Conservation (phyloP, 2,329 filamentous ascomycete genomes). For the Calonectria hongkongensis region DNA sequence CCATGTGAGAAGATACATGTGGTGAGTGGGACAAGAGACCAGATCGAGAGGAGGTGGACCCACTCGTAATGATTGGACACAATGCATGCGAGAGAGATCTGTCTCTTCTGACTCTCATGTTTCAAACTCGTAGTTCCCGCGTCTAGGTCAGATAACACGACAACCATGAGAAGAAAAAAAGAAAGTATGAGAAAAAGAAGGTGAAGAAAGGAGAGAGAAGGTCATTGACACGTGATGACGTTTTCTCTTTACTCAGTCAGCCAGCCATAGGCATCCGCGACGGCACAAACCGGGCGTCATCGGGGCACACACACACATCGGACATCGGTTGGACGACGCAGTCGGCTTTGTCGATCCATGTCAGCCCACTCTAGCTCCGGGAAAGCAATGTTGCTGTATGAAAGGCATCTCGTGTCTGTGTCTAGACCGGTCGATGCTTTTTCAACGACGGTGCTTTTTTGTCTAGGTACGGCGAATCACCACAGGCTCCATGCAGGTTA, state of each 20-base stretch:
- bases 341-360: slow-evolving; percentile 4
- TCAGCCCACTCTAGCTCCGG: slow-evolving; percentile 25
- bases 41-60: slow-evolving; percentile 31
- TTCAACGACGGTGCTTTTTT: slow-evolving; percentile 9
- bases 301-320: not conserved
- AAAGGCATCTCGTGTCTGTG: slow-evolving; percentile 7
- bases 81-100: slow-evolving; percentile 16
- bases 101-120: slow-evolving; percentile 20
- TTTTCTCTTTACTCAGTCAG: not conserved
- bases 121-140: slow-evolving; percentile 16
- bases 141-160: not conserved
- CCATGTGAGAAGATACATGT: slow-evolving; percentile 29
- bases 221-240: not conserved
- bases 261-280: not conserved
- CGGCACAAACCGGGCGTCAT: not conserved
- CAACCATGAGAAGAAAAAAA: not conserved
- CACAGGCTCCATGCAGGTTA: slow-evolving; percentile 12
- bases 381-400: slow-evolving; percentile 25
- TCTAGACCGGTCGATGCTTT: slow-evolving; percentile 16
- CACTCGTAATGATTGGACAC: slow-evolving; percentile 23
- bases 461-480: slow-evolving; percentile 15
- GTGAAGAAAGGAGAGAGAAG: not conserved
- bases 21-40: slow-evolving; percentile 44
- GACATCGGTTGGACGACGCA: slow-evolving; percentile 4
- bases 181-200: not conserved